phyloP scores from a whole-genome alignment of 2,329 filamentous ascomycete genomes.

The Ceratocystis cubensis region DNA sequence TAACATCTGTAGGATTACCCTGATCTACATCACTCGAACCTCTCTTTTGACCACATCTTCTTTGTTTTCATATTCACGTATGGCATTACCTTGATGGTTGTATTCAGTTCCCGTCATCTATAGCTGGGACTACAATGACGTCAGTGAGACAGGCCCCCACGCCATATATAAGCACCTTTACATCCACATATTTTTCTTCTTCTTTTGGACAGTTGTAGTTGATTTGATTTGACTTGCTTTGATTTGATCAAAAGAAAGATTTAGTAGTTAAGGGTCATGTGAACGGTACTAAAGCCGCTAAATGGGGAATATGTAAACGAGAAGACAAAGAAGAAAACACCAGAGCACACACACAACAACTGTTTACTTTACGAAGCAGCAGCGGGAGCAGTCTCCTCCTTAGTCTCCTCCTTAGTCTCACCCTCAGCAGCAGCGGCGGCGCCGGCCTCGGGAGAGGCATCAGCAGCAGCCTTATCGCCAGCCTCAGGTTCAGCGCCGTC shows the following conservation, averaged over 20 bases:
- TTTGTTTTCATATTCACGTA: neutral
- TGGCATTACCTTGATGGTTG: too few relatives aligned
- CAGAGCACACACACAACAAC: constrained; percentile 3
- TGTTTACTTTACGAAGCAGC: constrained; percentile 24
- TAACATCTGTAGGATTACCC: too few relatives aligned
- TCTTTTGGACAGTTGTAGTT: neutral
- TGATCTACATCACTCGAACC: too few relatives aligned
- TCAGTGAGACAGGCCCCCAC: neutral
- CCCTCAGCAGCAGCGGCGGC: constrained; percentile 27
- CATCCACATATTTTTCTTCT: neutral
- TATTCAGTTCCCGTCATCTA: too few relatives aligned
- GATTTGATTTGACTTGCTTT: constrained; percentile 17
- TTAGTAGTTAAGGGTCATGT: constrained; percentile 1
- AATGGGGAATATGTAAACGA: constrained; percentile 14
- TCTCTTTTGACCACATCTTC: neutral
- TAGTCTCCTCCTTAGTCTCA: constrained; percentile 36
- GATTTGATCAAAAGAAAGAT: constrained; percentile 16
- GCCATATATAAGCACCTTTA: neutral
- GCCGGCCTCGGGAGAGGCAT: constrained; percentile 39
- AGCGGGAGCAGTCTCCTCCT: constrained; percentile 33
- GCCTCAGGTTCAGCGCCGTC: constrained; percentile 70
- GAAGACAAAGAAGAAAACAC: constrained; percentile 17
- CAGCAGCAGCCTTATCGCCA: constrained; percentile 45
- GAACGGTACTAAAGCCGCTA: constrained; percentile 14
- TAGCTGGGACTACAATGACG: neutral